These are phyloP conservation scores for Cicer chorassanicum DNA, from an alignment of 306 rosid genomes.

Conservation along the genomic window DNA sequence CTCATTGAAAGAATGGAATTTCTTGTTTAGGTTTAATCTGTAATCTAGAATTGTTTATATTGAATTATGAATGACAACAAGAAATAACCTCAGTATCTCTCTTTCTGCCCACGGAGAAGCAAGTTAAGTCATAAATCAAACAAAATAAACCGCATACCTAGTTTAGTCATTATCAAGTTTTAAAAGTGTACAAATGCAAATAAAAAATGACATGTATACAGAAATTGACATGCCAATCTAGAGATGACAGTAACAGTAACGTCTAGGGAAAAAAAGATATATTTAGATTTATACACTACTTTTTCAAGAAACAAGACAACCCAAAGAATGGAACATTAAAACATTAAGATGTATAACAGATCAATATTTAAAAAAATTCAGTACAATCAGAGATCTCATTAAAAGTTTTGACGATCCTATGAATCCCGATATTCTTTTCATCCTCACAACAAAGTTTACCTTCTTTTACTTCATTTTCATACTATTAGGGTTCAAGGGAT, in stretches of 20 bases:
- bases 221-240: background rate
- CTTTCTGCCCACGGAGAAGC: background rate
- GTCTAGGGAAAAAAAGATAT: background rate
- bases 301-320: background rate
- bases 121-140: background rate
- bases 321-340: background rate
- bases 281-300: background rate
- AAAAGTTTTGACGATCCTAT: background rate
- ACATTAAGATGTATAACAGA: background rate
- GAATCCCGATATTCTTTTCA: background rate
- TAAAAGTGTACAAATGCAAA: background rate
- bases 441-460: background rate
- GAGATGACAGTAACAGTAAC: background rate
- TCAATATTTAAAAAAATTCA: background rate
- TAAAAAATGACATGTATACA: background rate
- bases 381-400: background rate
- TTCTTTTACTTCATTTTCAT: background rate
- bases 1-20: background rate
- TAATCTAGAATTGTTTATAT: background rate
- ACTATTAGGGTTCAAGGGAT: background rate
- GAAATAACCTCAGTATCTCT: background rate
- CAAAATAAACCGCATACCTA: background rate
- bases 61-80: background rate
- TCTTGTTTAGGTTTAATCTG: background rate
- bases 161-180: background rate